Conservation (phyloP, 2,329 filamentous ascomycete species). For the Cladophialophora exuberans region DNA sequence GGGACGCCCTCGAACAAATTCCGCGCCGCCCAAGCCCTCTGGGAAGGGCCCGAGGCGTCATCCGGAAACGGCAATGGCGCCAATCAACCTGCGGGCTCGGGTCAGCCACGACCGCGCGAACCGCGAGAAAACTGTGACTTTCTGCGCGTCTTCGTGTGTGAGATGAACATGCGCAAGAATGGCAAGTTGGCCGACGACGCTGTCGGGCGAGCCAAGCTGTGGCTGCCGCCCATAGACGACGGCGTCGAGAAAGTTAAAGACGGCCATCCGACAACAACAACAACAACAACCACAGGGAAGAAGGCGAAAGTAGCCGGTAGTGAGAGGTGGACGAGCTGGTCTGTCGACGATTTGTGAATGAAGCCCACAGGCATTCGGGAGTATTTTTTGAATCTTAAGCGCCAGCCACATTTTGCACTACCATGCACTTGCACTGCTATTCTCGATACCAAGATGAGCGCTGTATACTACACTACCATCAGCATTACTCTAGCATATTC, state of each 20-base stretch:
- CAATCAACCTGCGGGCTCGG: no score
- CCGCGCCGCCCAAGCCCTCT: constrained; percentile 35
- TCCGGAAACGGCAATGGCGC: constrained; percentile 14
- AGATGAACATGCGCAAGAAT: constrained; percentile 69
- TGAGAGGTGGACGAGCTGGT: constrained; percentile 22
- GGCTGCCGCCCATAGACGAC: constrained; percentile 60
- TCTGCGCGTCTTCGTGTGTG: constrained; percentile 65
- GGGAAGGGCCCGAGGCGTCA: no score
- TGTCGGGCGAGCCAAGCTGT: constrained; percentile 60
- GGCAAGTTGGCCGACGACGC: constrained; percentile 63
- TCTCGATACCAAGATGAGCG: no score
- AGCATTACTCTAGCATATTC: no score
- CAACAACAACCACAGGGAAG: no score
- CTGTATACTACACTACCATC: no score
- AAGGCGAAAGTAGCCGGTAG: background rate
- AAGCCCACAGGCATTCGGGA: no score
- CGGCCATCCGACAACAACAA: no score
- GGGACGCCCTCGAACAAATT: constrained; percentile 35
- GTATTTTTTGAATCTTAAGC: no score
- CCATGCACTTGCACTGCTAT: no score
- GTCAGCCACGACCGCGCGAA: constrained; percentile 59
- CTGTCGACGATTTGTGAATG: constrained; percentile 23
- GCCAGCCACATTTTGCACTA: no score
- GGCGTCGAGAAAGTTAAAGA: constrained; percentile 3
- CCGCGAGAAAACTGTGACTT: constrained; percentile 67